A percentile compares a stretch with the other conserved stretches of the same genome.
phyloP scores from a whole-genome alignment of 305 asterid species.

The Fraxinus platypoda region DNA sequence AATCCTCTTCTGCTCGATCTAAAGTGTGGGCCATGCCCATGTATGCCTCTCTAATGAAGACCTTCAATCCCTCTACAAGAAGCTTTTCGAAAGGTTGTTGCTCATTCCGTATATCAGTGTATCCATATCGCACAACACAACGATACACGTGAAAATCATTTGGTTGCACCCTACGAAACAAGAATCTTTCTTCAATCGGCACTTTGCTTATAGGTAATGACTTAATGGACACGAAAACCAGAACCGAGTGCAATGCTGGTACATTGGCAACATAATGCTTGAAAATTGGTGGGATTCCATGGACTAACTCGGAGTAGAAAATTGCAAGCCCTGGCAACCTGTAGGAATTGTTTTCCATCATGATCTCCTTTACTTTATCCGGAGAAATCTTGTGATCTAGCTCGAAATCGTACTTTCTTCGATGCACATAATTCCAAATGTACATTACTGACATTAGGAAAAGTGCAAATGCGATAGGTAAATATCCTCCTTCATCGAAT shows the following conservation, averaged over 20 bases:
- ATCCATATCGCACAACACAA: constrained; percentile 67
- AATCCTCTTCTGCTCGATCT: background rate
- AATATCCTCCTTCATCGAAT: constrained; percentile 56
- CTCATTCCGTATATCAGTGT: constrained; percentile 45
- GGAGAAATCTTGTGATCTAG: constrained; percentile 52
- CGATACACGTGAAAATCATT: constrained; percentile 40
- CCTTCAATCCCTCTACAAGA: constrained; percentile 39
- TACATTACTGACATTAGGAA: constrained; percentile 49
- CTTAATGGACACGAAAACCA: constrained; percentile 59
- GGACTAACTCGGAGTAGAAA: constrained; percentile 66
- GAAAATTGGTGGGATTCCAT: constrained; percentile 75
- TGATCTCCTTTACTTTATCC: constrained; percentile 27
- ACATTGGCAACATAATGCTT: constrained; percentile 56
- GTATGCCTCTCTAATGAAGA: constrained; percentile 30
- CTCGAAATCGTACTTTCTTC: constrained; percentile 49
- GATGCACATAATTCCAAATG: constrained; percentile 53
- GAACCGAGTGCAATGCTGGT: constrained; percentile 56
- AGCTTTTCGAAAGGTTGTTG: constrained; percentile 41
- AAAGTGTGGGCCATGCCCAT: background rate
- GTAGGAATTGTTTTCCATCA: constrained; percentile 20
- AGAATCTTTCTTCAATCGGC: constrained; percentile 50
- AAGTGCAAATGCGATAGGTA: constrained; percentile 51
- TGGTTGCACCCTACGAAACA: constrained; percentile 54
- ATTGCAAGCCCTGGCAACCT: constrained; percentile 57
- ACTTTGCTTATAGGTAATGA: constrained; percentile 58